Evolutionary conservation across 192 early-diverging fungal genomes (phyloP).

Genomic region (Pilobolus umbonatus): DNA sequence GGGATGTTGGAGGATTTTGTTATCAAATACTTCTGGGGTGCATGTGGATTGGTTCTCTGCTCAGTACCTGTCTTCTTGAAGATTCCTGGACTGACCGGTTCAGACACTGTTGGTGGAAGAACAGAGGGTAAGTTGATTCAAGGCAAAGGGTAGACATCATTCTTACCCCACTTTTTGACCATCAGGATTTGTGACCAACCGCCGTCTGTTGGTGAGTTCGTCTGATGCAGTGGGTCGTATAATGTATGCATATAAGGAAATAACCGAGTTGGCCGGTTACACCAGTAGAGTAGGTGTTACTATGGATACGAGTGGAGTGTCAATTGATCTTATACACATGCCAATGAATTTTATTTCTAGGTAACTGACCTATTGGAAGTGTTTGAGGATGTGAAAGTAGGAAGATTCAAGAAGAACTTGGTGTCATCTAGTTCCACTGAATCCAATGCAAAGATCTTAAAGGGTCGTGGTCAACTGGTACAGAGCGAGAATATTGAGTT

Average conservation of each 20-base stretch:
- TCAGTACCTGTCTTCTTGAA: conserved; percentile 81
- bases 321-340: not conserved
- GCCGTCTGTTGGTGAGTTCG: conserved; percentile 66
- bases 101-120: conserved; percentile 39
- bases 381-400: conserved; percentile 81
- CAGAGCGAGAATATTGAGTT: conserved; percentile 84
- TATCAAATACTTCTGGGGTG: conserved; percentile 98
- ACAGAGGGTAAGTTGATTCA: conserved; percentile 50
- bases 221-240: conserved; percentile 80
- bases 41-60: conserved; percentile 80
- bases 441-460: conserved; percentile 49
- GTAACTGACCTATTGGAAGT: conserved; percentile 78
- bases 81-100: conserved; percentile 35
- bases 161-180: not conserved
- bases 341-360: conserved; percentile 5
- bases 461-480: conserved; percentile 62
- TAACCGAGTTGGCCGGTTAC: conserved; percentile 92
- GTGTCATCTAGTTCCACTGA: conserved; percentile 52
- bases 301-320: not conserved
- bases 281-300: conserved; percentile 65
- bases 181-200: conserved; percentile 72
- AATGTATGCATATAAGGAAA: conserved; percentile 94
- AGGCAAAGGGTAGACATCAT: not conserved
- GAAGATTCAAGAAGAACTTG: conserved; percentile 71
- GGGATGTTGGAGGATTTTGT: conserved; percentile 97